A percentile compares a stretch with the other conserved stretches of the same genome.
Evolutionary conservation across 768 basidiomycete species (phyloP).

Genomic region (Chiua virens): DNA sequence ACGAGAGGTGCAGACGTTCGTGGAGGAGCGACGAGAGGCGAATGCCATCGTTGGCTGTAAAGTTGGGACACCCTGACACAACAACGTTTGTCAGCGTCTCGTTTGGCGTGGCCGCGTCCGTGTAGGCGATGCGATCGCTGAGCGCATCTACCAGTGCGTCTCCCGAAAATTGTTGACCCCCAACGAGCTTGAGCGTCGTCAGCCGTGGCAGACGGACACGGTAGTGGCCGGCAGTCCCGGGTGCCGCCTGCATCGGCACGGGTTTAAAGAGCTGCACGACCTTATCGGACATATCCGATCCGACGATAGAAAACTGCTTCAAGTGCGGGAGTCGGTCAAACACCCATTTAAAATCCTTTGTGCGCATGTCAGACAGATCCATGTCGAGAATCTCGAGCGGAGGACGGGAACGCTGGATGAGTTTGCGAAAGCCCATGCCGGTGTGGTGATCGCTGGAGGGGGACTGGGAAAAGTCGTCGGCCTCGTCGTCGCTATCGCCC

Average conservation of each 20-base stretch:
- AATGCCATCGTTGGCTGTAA: conserved; percentile 18
- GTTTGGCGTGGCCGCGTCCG: conserved; percentile 31
- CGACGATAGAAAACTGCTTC: conserved; percentile 70
- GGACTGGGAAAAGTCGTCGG: conserved; percentile 71
- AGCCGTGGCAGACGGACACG: conserved; percentile 57
- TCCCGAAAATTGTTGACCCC: conserved; percentile 65
- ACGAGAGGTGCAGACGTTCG: conserved; percentile 28
- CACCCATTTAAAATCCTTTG: conserved; percentile 73
- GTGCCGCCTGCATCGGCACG: conserved; percentile 8
- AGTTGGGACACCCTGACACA: conserved; percentile 23
- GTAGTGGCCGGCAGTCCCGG: conserved; percentile 15
- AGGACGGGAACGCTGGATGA: conserved; percentile 60
- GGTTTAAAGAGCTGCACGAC: conserved; percentile 64
- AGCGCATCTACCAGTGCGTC: conserved; percentile 55
- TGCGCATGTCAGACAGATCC: conserved; percentile 83
- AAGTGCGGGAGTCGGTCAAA: conserved; percentile 56
- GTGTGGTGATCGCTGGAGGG: conserved; percentile 76
- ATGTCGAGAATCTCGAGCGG: conserved; percentile 68
- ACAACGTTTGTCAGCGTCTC: conserved; percentile 28
- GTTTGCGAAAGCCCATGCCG: conserved; percentile 73
- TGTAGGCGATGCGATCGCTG: conserved; percentile 43
- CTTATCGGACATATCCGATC: conserved; percentile 78
- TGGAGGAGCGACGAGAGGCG: conserved; percentile 28
- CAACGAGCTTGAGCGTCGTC: conserved; percentile 49
- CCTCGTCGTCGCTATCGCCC: conserved; percentile 77